Conservation (phyloP, 768 basidiomycete genomes). For the Naganishia onofrii region DNA sequence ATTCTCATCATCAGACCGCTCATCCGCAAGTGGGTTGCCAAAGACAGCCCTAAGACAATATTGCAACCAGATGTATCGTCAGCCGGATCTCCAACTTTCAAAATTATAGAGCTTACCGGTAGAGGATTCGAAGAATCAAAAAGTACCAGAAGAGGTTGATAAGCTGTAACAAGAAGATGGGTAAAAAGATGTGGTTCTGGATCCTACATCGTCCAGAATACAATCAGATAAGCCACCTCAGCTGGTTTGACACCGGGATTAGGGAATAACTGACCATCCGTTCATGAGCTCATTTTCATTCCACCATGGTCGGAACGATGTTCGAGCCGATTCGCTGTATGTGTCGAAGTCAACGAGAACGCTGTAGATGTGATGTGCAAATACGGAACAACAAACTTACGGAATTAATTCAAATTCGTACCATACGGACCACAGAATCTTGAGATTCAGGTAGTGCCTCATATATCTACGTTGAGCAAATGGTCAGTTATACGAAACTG, state of each 20-base stretch:
- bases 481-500: neutral
- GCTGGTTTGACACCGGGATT: too few relatives aligned
- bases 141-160: constrained; percentile 93
- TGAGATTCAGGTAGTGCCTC: constrained; percentile 84
- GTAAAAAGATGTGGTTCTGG: constrained; percentile 73
- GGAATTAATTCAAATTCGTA: constrained; percentile 70
- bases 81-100: neutral
- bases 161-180: constrained; percentile 70
- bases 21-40: constrained; percentile 56
- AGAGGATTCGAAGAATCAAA: constrained; percentile 73
- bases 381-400: constrained; percentile 52
- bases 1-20: constrained; percentile 66
- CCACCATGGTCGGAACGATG: constrained; percentile 52
- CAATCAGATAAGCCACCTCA: neutral
- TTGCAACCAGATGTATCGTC: constrained; percentile 3
- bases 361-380: neutral
- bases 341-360: neutral
- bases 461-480: constrained; percentile 65
- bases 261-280: constrained; percentile 57
- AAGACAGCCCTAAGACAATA: constrained; percentile 59
- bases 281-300: constrained; percentile 66
- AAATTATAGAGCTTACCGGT: constrained; percentile 59
- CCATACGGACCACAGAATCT: constrained; percentile 85
- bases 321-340: constrained; percentile 22
- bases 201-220: constrained; percentile 56